phyloP scores from a whole-genome alignment of 1,284 basidiomycete genomes.

The Ganoderma multipileum region DNA sequence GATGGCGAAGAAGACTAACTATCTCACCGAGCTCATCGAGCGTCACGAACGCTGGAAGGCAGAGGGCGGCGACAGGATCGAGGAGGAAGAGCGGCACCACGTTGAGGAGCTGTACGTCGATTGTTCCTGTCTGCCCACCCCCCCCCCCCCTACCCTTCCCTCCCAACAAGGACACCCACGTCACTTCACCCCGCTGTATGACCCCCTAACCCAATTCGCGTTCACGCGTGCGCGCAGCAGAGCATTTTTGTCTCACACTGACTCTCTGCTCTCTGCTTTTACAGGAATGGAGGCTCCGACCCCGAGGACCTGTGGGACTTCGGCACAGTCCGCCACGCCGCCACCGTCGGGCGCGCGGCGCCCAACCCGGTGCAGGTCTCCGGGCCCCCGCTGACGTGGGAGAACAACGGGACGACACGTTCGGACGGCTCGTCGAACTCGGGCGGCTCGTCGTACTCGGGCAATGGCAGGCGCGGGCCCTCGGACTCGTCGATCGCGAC shows the following conservation, averaged over 20 bases:
- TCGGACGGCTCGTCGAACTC: constrained; percentile 37
- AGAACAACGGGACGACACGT: constrained; percentile 67
- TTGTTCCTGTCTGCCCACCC: neutral
- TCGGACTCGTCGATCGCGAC: constrained; percentile 40
- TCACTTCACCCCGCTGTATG: neutral
- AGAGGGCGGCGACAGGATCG: constrained; percentile 83
- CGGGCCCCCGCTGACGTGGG: constrained; percentile 77
- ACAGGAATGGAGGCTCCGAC: constrained; percentile 63
- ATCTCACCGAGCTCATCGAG: constrained; percentile 95
- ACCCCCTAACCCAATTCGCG: neutral
- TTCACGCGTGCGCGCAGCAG: neutral
- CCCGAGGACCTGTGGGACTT: constrained; percentile 95
- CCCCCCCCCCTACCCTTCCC: neutral
- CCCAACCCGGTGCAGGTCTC: constrained; percentile 60
- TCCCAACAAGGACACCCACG: neutral
- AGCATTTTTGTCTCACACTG: neutral
- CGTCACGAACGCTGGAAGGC: constrained; percentile 92
- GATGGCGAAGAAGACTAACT: constrained; percentile 93
- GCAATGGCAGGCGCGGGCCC: constrained; percentile 31
- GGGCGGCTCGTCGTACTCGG: constrained; percentile 41
- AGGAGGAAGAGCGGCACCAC: constrained; percentile 72
- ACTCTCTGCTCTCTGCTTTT: constrained; percentile 11
- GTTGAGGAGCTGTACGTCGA: constrained; percentile 65
- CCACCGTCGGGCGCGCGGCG: constrained; percentile 68
- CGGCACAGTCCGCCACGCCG: constrained; percentile 81